Evolutionary conservation across 2,329 filamentous ascomycete species (phyloP), one percentile per base, ranked within the genome.

Genomic region (Sclerotinia nivalis): DNA sequence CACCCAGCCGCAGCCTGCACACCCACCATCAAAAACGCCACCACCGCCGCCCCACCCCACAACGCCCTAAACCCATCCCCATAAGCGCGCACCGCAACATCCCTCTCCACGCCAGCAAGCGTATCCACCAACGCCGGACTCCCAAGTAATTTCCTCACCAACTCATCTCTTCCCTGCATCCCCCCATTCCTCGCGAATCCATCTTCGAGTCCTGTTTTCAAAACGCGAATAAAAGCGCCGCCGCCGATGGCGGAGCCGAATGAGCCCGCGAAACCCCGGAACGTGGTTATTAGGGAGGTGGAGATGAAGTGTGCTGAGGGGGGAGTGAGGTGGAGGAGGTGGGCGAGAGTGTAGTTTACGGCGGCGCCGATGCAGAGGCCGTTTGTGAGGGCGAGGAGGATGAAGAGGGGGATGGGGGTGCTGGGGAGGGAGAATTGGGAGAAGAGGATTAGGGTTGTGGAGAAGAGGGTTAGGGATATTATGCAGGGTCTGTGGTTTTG

Each of bases 191-290:
- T 71, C 66, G 78, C n/a, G 70, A 82, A 78, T 0, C 80, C 80
- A 60, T 79, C 79, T 7, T 83, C 77, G 1, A 79, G 69, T 6
- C 50, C 64, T 1, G 61, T 34, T 55, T 76, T 75, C 5, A 79
- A 45, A 2, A 75, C 71, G 0, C 77, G 73, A 2, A 77, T 49
- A 50, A 79, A 79, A 2, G 77, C 55, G 62, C 93, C 93, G 3
- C 93, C 92, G 2, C 92, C 91, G 61, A 95, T 90, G 0, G 92
- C 88, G 1, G 90, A 91, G 3, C 93, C 92, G 75, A 96, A 96
- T 66, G 88, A 91, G 20, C 92, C 92, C 0, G 91, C 91, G 73
- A 96, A 94, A 7, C 91, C 91, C 5, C 93, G 86, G 80, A 95
- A 95, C 0, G 92, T 96, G 40, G 90, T 88, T 5, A 95, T 80